Evolutionary conservation across 139 green algal species (phyloP).

Genomic region (Coelastrella sp.): DNA sequence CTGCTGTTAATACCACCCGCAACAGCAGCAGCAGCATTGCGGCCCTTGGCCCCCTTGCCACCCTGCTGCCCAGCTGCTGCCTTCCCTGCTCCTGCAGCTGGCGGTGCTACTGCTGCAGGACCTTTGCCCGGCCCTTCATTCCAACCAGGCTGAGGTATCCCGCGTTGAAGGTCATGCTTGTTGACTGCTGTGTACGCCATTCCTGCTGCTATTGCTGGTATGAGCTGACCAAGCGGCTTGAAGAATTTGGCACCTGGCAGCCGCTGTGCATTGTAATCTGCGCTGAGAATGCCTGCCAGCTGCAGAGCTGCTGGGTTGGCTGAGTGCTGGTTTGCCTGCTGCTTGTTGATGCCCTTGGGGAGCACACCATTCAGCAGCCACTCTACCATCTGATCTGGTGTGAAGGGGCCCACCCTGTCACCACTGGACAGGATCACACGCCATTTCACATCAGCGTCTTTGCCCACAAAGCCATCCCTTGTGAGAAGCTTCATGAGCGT

Average conservation of each 20-base stretch:
- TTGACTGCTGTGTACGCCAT: conserved; percentile 35
- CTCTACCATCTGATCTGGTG: conserved; percentile 5
- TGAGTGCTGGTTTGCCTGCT: not conserved
- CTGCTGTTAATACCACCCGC: conserved; percentile 14
- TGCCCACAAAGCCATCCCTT: conserved; percentile 36
- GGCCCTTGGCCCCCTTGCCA: not conserved
- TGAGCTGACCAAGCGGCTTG: conserved; percentile 30
- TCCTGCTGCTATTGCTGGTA: conserved; percentile 28
- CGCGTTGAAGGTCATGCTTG: conserved; percentile 47
- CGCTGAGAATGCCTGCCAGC: conserved; percentile 17
- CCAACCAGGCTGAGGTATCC: conserved; percentile 31
- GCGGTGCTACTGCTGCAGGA: not conserved
- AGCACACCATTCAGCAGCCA: conserved; percentile 31
- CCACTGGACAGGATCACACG: conserved; percentile 36
- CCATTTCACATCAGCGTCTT: conserved; percentile 48
- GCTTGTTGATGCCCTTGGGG: conserved; percentile 39
- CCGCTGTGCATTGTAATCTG: conserved; percentile 49
- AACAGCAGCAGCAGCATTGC: not conserved
- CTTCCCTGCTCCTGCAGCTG: not conserved
- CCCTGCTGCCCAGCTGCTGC: not conserved
- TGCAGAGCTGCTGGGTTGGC: conserved; percentile 15
- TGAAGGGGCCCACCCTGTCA: conserved; percentile 46
- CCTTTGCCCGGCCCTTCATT: conserved; percentile 26
- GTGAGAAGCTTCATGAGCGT: conserved; percentile 12
- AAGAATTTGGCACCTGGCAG: conserved; percentile 49